Base-by-base conservation (phyloP, 768 basidiomycete species). In the Boletus reticuloceps region DNA sequence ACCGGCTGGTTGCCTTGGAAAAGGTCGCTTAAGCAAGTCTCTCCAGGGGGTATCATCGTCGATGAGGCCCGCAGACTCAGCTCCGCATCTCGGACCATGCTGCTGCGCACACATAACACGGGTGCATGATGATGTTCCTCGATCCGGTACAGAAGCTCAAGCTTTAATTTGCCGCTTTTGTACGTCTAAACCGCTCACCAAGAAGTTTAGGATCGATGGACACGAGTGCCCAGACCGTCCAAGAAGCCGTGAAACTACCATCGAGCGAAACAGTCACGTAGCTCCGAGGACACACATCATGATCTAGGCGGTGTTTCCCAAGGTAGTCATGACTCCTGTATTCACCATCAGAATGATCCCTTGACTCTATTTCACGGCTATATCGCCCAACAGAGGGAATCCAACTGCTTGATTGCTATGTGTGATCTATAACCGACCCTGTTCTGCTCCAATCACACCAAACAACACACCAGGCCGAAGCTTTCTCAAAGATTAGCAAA, bases 31-130 rank as follows among this genome's bases (percentile, higher is more conserved):
- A 22, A 43, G 36, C 51, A 29, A 29, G 20, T n/a, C 41, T 16
- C n/a, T 6, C 10, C 42, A 47, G 25, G 43, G 25, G 13, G 14
- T n/a, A 32, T 49, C 53, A 40, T 55, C 44, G 38, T 40, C 38
- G 38, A 59, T 48, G 47, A 53, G 29, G 20, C 10, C 36, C 51
- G 27, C 25, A 49, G 17, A 32, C 22, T 44, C 19, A 20, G 32
- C 34, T 27, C 47, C 32, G 32, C 25, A 8, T 48, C 50, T n/a
- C 44, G 25, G 27, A 37, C 59, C 25, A 5, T 40, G 40, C 12
- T 43, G 20, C 34, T 56, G n/a, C 9, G 47, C 39, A n/a, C 40
- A 47, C 44, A 46, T 47, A 53, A 53, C n/a, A 61, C 39, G 41
- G 29, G 29, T 10, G 29, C 29, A 29, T 29, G 29, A 29, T 29